A percentile compares a stretch with the other conserved stretches of the same genome.
These are phyloP conservation scores for Podospora conica DNA, from an alignment of 495 filamentous ascomycete genomes.

Conservation along the genomic window DNA sequence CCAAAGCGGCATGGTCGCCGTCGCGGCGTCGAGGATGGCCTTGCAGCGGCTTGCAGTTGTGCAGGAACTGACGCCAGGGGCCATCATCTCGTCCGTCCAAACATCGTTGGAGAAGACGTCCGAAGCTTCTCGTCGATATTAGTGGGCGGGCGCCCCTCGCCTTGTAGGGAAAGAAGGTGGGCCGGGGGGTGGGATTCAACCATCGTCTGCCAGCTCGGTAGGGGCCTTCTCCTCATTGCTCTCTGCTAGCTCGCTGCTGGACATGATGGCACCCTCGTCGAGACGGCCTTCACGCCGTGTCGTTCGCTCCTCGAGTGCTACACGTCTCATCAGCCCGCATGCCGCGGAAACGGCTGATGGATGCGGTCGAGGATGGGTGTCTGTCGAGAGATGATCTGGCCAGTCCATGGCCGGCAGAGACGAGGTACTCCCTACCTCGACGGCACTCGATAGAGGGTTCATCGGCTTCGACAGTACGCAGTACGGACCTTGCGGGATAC, in stretches of 20 bases:
- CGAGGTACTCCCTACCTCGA: background rate
- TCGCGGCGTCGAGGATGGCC: background rate
- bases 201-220: slow-evolving; percentile 13
- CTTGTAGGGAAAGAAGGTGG: slow-evolving; percentile 3
- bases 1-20: slow-evolving; percentile 2
- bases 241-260: slow-evolving; percentile 9
- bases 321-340: slow-evolving; percentile 17
- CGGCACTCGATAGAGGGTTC: slow-evolving; percentile 8
- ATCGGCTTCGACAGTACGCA: background rate
- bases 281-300: slow-evolving; percentile 9
- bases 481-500: slow-evolving; percentile 6
- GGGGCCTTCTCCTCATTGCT: slow-evolving; percentile 4
- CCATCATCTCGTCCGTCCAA: slow-evolving; percentile 15
- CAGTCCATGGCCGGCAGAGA: background rate
- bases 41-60: slow-evolving; percentile 12
- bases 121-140: slow-evolving; percentile 1
- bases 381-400: background rate
- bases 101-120: slow-evolving; percentile 10
- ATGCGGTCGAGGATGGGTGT: background rate
- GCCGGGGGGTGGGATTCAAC: slow-evolving; percentile 1
- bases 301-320: slow-evolving; percentile 8
- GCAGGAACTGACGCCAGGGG: slow-evolving; percentile 12
- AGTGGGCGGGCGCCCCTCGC: background rate
- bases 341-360: slow-evolving; percentile 17
- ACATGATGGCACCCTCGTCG: slow-evolving; percentile 13